Base-by-base conservation (phyloP, 192 early-diverging fungal species). In the Funneliformis mosseae region DNA sequence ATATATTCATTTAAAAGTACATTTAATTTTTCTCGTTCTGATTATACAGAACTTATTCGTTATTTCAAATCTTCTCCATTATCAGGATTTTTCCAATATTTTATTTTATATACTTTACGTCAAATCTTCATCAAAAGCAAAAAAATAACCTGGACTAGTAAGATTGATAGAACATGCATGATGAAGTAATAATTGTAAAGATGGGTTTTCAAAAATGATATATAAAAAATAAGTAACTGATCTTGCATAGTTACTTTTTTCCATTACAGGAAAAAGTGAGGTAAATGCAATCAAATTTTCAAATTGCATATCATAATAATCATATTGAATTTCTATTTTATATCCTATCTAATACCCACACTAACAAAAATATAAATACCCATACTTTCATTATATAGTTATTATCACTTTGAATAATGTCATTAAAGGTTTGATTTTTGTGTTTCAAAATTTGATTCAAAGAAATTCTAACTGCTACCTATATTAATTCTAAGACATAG, bases 271-370 rank as follows among this genome's bases (percentile, higher is more conserved):
- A 50, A 73, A 73, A 42, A 73, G 46, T 23, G 41, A 4, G 0
- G 41, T 23, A 45, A 73, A 73, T 46, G 71, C 71, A 23, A 23
- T 73, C 16, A 73, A 25, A 25, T 73, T 73, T 73, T 73, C 41
- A 46, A 73, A 46, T 50, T 73, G 71, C 71, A 73, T 73, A n/a
- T 73, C 7, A 4, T 21, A 73, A 45, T 73, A 46, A 2, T 3
- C 4, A 73, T 73, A 23, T 16, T 21, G 5, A 46, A 73, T 73
- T 23, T 3, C 4, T 0, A 73, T 42, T 25, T 50, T 42, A n/a
- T 73, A 4, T 7, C 21, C 3, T 8, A 73, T 42, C 21, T 41
- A 73, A 50, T 46, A 73, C 16, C 12, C n/a, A 73, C 39, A 28
- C 71, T 4, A 73, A 16, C 42, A 46, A 45, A 73, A 73, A 50